Base-by-base conservation (phyloP, 805 yeast species). In the baker's yeast (Saccharomyces cerevisiae) region DNA sequence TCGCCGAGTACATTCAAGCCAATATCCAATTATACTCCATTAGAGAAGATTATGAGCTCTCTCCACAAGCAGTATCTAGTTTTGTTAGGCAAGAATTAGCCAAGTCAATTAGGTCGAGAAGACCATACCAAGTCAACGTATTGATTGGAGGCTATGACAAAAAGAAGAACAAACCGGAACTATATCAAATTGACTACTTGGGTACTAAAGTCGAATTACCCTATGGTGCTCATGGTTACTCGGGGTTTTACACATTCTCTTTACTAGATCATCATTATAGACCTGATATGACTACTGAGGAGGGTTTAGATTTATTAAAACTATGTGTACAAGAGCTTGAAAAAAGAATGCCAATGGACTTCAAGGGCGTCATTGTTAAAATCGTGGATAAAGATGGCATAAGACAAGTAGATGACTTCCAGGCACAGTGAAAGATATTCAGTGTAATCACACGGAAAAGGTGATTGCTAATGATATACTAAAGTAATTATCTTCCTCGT, bases 161-260 rank as follows among this genome's bases (percentile, higher is more conserved):
- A 64, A 79, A 78, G 58, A 76, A 76, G 6, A 70, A 76, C 46
- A 76, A 73, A 56, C 89, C 97, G 43, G 75, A 80, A 51, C 77
- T 94, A 64, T 84, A 87, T 66, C 89, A 92, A 85, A 87, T 94
- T 61, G 99, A 94, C 69, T 94, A 94, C 70, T 75, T 94, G 60
- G 99, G 99, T 6, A 88, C 99, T 2, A 82, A 85, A 60, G 96
- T 85, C 14, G 89, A 85, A 57, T 77, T 94, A 55, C 98, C 99
- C 14, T 94, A 94, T 68, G 96, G 95, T 17, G 98, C 98, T 1
- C 99, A 94, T 70, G 99, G 99, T 11, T 94, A 94, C 67, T 96
- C 98, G n/a, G 96, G 95, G 1, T 94, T 92, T 72, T 94, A 94
- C 70, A 84, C 96, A 31, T 79, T 89, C 70, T 87, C 98, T 1